These are phyloP conservation scores for Sugiyamaella pinicola DNA, from an alignment of 1,139 yeast species.

Conservation along the genomic window DNA sequence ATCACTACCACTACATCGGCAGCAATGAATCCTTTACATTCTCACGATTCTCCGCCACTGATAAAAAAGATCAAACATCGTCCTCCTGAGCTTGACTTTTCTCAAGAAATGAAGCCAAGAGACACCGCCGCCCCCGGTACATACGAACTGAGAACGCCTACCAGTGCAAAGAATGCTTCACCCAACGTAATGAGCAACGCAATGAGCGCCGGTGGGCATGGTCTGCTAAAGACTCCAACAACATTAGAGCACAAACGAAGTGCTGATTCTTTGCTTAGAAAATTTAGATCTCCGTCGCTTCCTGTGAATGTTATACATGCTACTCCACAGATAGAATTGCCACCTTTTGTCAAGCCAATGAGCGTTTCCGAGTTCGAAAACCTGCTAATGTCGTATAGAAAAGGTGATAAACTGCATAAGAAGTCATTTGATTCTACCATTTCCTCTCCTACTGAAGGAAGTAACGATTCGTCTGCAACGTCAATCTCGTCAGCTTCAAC, in stretches of 20 bases:
- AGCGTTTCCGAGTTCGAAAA: constrained; percentile 1
- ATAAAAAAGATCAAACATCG: constrained; percentile 10
- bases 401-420: background rate
- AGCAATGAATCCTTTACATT: background rate
- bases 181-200: constrained; percentile 9
- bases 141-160: constrained; percentile 2
- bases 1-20: too few relatives aligned
- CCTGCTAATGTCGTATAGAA: background rate
- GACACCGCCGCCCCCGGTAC: background rate
- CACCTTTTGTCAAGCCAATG: constrained; percentile 11
- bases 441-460: background rate
- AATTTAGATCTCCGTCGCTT: constrained; percentile 17
- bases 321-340: constrained; percentile 13
- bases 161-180: constrained; percentile 14
- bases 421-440: background rate
- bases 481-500: background rate
- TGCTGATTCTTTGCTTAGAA: constrained; percentile 13
- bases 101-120: constrained; percentile 1
- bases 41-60: background rate
- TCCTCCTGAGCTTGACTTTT: constrained; percentile 16
- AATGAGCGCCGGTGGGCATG: background rate
- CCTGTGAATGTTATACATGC: constrained; percentile 14
- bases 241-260: constrained; percentile 12
- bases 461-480: constrained; percentile 3
- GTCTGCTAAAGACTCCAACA: too few relatives aligned